A percentile compares a stretch with the other conserved stretches of the same genome.
Evolutionary conservation across 768 basidiomycete species (phyloP).

Genomic region (Tricholomella constricta): DNA sequence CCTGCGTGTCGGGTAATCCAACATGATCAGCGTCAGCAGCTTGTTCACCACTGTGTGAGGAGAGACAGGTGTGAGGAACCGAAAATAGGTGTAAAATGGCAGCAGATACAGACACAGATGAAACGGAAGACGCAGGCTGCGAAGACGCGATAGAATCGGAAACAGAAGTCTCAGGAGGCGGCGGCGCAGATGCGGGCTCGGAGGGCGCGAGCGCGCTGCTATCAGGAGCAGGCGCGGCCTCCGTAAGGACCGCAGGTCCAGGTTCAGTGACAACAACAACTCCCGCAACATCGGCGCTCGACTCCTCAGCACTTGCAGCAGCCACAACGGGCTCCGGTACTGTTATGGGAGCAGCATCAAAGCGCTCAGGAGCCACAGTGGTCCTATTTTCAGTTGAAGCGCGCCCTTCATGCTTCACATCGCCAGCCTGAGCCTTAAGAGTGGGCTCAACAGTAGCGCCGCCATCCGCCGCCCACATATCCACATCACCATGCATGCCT

Average conservation of each 20-base stretch:
- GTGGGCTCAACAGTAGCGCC: constrained; percentile 22
- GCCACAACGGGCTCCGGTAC: constrained; percentile 14
- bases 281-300: constrained; percentile 6
- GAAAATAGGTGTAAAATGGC: constrained; percentile 33
- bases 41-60: constrained; percentile 45
- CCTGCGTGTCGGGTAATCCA: constrained; percentile 48
- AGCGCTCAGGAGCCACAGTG: constrained; percentile 22
- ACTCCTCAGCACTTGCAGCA: constrained; percentile 5
- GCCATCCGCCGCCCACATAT: constrained; percentile 40
- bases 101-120: constrained; percentile 54
- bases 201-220: constrained; percentile 15
- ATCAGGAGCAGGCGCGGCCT: constrained; percentile 16
- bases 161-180: constrained; percentile 20
- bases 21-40: constrained; percentile 38
- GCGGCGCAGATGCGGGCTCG: constrained; percentile 7
- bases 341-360: constrained; percentile 23
- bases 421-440: constrained; percentile 22
- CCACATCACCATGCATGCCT: constrained; percentile 45
- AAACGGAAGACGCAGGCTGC: constrained; percentile 34
- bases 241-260: constrained; percentile 22
- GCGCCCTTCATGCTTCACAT: constrained; percentile 13
- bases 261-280: constrained; percentile 13
- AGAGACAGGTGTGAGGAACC: constrained; percentile 39
- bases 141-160: constrained; percentile 34
- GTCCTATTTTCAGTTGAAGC: constrained; percentile 7